These are phyloP conservation scores for Penicillium crystallinum DNA, from an alignment of 495 filamentous ascomycete species.

Conservation along the genomic window DNA sequence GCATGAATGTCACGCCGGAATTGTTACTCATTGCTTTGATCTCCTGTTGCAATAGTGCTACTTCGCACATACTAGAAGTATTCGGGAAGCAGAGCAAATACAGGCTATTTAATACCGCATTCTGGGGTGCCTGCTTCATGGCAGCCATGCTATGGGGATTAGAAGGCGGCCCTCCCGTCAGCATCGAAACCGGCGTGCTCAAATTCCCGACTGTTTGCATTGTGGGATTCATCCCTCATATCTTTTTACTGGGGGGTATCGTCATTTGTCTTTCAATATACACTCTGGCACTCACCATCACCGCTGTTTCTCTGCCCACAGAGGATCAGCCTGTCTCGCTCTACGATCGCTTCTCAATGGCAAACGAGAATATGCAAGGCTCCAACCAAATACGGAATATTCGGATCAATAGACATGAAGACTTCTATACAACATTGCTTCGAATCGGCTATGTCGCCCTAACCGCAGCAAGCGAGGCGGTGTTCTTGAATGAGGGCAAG, in stretches of 20 bases:
- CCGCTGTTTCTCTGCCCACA: conserved; percentile 62
- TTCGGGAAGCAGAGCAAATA: conserved; percentile 71
- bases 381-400: conserved; percentile 77
- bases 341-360: conserved; percentile 53
- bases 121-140: conserved; percentile 92
- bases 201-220: conserved; percentile 92
- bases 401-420: conserved; percentile 75
- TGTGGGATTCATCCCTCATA: conserved; percentile 88
- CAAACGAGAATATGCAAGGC: conserved; percentile 86
- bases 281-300: conserved; percentile 64
- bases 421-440: conserved; percentile 89
- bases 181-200: conserved; percentile 48
- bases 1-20: conserved; percentile 81
- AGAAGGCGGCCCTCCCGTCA: conserved; percentile 48
- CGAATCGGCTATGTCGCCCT: conserved; percentile 80
- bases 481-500: conserved; percentile 87
- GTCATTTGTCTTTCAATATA: conserved; percentile 70
- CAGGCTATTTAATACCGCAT: conserved; percentile 74
- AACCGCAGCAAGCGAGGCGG: conserved; percentile 89
- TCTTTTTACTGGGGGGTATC: conserved; percentile 77
- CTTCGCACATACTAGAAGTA: conserved; percentile 74
- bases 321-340: conserved; percentile 36
- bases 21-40: conserved; percentile 80
- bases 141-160: conserved; percentile 68
- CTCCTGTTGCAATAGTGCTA: conserved; percentile 85